A percentile compares a stretch with the other conserved stretches of the same genome.
These are phyloP conservation scores for Colletotrichum lindemuthianum DNA, from an alignment of 2,329 filamentous ascomycete genomes.

Conservation along the genomic window DNA sequence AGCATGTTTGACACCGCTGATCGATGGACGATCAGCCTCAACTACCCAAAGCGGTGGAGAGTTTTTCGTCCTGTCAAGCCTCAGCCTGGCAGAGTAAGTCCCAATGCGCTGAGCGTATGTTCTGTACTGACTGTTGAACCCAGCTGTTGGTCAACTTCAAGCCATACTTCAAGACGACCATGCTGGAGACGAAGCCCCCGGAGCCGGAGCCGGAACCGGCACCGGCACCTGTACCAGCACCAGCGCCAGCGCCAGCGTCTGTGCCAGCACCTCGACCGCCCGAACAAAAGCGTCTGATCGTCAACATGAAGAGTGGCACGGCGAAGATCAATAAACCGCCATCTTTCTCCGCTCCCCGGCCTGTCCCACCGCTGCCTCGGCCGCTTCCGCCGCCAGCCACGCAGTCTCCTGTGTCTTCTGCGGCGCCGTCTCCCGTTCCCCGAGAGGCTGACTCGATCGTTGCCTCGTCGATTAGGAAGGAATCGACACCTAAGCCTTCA, in stretches of 20 bases:
- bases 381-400: conserved; percentile 16
- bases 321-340: conserved; percentile 50
- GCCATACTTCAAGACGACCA: conserved; percentile 47
- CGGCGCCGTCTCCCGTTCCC: conserved; percentile 25
- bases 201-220: conserved; percentile 3
- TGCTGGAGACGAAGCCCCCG: conserved; percentile 12
- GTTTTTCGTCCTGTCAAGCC: conserved; percentile 48
- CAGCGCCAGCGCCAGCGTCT: conserved; percentile 38
- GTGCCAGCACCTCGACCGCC: conserved; percentile 33
- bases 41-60: conserved; percentile 54
- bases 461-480: conserved; percentile 23
- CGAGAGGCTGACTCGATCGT: conserved; percentile 35
- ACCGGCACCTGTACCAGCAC: not conserved
- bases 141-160: conserved; percentile 52
- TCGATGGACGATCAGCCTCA: conserved; percentile 53
- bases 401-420: conserved; percentile 15
- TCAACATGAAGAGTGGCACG: conserved; percentile 44
- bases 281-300: conserved; percentile 43
- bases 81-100: conserved; percentile 49
- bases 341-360: conserved; percentile 14
- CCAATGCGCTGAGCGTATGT: not conserved
- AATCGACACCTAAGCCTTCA: conserved; percentile 13
- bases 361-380: conserved; percentile 16
- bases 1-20: conserved; percentile 59
- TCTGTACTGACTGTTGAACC: conserved; percentile 32